Conservation (phyloP, 2,329 filamentous ascomycete genomes). For the Botryosphaeria dothidea region DNA sequence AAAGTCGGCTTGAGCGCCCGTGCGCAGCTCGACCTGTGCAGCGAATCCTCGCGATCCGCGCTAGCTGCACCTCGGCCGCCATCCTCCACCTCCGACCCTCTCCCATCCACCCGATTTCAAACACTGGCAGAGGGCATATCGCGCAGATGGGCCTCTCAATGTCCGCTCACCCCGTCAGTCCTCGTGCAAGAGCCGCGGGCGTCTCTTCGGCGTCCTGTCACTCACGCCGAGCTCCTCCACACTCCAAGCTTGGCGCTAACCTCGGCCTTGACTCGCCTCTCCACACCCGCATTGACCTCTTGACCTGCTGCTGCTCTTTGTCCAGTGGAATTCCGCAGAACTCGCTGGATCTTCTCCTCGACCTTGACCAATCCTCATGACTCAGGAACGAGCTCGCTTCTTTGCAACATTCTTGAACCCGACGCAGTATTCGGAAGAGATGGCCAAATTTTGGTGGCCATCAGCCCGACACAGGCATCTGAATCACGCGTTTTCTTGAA, state of each 20-base stretch:
- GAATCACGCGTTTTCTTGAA: too few relatives aligned
- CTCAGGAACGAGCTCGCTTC: too few relatives aligned
- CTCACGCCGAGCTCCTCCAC: not conserved
- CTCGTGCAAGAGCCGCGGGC: not conserved
- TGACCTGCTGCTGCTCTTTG: not conserved
- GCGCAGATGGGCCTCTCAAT: not conserved
- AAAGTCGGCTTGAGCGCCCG: too few relatives aligned
- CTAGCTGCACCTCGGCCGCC: slow-evolving; percentile 1
- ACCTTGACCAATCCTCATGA: not conserved
- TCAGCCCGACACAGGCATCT: too few relatives aligned
- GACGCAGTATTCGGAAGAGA: too few relatives aligned
- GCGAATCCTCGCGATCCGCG: not conserved
- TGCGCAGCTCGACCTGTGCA: not conserved
- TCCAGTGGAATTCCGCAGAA: slow-evolving; percentile 6
- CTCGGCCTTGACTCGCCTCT: slow-evolving; percentile 12
- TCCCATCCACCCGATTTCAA: not conserved
- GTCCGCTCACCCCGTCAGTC: not conserved
- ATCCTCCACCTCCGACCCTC: not conserved
- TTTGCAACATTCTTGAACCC: too few relatives aligned
- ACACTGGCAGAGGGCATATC: too few relatives aligned
- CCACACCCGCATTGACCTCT: slow-evolving; percentile 5
- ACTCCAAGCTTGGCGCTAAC: not conserved
- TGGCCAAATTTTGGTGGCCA: too few relatives aligned
- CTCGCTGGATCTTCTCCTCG: not conserved
- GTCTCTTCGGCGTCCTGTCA: not conserved